phyloP scores from a whole-genome alignment of 495 filamentous ascomycete genomes.

The Penicillium parvum region DNA sequence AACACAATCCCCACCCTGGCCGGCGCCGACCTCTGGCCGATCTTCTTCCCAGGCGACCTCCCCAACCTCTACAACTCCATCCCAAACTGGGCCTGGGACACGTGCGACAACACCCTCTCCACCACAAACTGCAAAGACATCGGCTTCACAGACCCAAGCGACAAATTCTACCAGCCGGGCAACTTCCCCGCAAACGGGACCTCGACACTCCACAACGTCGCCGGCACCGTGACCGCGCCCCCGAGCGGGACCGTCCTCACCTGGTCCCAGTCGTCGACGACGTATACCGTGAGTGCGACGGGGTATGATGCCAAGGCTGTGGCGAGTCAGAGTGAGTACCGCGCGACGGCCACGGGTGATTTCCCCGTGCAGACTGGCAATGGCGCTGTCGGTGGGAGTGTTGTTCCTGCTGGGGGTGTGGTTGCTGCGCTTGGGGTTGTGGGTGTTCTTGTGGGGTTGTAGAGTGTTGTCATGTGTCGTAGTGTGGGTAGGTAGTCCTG shows the following conservation, averaged over 20 bases:
- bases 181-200: slow-evolving; percentile 21
- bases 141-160: slow-evolving; percentile 15
- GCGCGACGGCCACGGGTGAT: slow-evolving; percentile 18
- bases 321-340: slow-evolving; percentile 17
- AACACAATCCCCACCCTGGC: slow-evolving; percentile 22
- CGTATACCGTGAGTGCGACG: slow-evolving; percentile 23
- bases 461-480: background rate
- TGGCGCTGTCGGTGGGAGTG: slow-evolving; percentile 1
- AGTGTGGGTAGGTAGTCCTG: background rate
- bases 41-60: slow-evolving; percentile 23
- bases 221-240: slow-evolving; percentile 19
- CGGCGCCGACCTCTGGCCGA: slow-evolving; percentile 24
- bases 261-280: slow-evolving; percentile 24
- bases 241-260: slow-evolving; percentile 23
- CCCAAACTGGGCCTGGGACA: slow-evolving; percentile 20
- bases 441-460: slow-evolving; percentile 8
- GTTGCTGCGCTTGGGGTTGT: slow-evolving; percentile 10
- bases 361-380: slow-evolving; percentile 14
- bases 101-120: slow-evolving; percentile 19
- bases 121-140: slow-evolving; percentile 9
- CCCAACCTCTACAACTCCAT: slow-evolving; percentile 24
- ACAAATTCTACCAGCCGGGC: slow-evolving; percentile 26
- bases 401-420: slow-evolving; percentile 3
- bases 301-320: slow-evolving; percentile 23
- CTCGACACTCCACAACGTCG: slow-evolving; percentile 19